A percentile compares a stretch with the other conserved stretches of the same genome.
Evolutionary conservation across 108 stramenopile species (phyloP).

Genomic region (Cyclostephanos invisitatus): DNA sequence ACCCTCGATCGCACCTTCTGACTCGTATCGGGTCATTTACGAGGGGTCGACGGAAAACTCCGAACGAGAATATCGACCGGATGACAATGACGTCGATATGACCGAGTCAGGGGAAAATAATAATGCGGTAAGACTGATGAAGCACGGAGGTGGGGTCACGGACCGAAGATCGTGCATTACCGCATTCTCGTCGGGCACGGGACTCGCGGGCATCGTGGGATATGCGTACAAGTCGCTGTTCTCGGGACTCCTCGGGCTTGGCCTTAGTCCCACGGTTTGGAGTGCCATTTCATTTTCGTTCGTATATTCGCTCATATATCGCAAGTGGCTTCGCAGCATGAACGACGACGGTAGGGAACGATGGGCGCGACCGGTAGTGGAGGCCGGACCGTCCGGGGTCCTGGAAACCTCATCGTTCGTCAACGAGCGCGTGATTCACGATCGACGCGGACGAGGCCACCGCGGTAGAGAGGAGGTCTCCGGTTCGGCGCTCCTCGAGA

Average conservation of each 20-base stretch:
- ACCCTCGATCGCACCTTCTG: background rate
- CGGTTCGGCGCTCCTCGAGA: conserved; percentile 21
- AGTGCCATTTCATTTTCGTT: conserved; percentile 30
- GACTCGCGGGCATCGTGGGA: conserved; percentile 78
- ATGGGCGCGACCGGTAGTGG: background rate
- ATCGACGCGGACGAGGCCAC: background rate
- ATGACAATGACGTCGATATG: background rate
- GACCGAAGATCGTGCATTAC: conserved; percentile 50
- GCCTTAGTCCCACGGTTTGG: conserved; percentile 27
- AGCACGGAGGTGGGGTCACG: background rate
- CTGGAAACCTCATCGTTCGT: background rate
- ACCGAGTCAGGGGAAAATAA: conserved; percentile 6
- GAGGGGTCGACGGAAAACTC: background rate
- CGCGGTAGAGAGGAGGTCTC: background rate
- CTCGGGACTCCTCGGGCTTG: conserved; percentile 22
- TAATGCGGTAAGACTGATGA: conserved; percentile 12
- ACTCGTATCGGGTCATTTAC: conserved; percentile 6
- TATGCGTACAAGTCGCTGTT: conserved; percentile 63
- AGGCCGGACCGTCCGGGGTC: background rate
- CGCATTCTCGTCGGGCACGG: conserved; percentile 79
- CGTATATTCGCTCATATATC: conserved; percentile 22
- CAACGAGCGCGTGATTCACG: background rate
- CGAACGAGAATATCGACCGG: conserved; percentile 1
- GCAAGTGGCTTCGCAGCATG: conserved; percentile 7
- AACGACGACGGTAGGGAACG: conserved; percentile 7